Conservation (phyloP, 2,329 filamentous ascomycete species). For the Aureobasidium vineae region DNA sequence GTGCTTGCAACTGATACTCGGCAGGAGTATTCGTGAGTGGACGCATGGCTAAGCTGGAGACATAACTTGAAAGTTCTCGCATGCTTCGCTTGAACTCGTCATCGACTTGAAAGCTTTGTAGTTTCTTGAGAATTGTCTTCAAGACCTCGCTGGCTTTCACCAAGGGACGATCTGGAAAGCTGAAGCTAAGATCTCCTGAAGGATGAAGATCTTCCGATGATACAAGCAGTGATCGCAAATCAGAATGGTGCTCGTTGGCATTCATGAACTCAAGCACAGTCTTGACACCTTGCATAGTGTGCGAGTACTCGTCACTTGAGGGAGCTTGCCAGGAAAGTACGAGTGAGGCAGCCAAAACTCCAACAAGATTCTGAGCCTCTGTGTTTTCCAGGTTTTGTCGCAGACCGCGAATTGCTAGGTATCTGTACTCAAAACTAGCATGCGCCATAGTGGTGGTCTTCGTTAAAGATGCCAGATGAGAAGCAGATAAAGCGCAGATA, state of each 20-base stretch:
- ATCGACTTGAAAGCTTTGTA: constrained; percentile 1
- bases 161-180: not conserved
- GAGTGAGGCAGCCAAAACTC: constrained; percentile 3
- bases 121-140: not conserved
- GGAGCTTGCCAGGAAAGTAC: constrained; percentile 19
- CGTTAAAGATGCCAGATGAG: not conserved
- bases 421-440: not conserved
- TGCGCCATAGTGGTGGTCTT: constrained; percentile 5
- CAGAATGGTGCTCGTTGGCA: not conserved
- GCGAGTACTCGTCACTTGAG: not conserved
- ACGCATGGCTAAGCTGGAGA: constrained; percentile 1
- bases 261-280: constrained; percentile 8
- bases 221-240: not conserved
- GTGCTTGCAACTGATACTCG: constrained; percentile 1
- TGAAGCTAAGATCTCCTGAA: not conserved
- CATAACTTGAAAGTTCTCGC: constrained; percentile 11
- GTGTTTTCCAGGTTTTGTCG: not conserved
- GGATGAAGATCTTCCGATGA: not conserved
- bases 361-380: not conserved
- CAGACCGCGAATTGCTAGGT: not conserved
- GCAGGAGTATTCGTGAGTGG: not conserved
- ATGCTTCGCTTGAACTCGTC: constrained; percentile 11
- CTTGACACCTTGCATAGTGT: constrained; percentile 15
- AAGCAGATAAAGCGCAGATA: constrained; percentile 9
- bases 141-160: not conserved